phyloP scores from a whole-genome alignment of 225 moss, liverwort and hornwort species.

The Pleurozium schreberi region DNA sequence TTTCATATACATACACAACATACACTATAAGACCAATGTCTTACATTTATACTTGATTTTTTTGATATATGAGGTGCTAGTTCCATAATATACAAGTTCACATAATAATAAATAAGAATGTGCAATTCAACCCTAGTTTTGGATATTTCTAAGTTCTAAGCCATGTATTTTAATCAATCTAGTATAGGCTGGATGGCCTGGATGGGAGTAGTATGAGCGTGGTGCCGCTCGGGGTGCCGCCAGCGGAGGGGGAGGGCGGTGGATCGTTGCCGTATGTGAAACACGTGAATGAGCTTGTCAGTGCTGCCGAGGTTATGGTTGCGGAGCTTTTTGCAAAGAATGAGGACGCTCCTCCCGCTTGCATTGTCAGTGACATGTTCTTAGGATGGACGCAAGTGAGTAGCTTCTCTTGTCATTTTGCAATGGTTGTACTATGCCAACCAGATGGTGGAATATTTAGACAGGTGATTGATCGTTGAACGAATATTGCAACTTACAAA shows the following conservation, averaged over 20 bases:
- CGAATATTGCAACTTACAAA: not conserved
- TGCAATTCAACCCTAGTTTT: too few species aligned
- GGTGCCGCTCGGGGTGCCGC: too few species aligned
- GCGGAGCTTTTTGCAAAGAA: not conserved
- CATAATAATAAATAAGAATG: too few species aligned
- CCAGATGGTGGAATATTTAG: not conserved
- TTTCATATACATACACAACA: too few species aligned
- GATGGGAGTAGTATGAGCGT: too few species aligned
- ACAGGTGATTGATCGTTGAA: not conserved
- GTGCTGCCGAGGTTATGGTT: not conserved
- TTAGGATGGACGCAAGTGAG: constrained; percentile 40
- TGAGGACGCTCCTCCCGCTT: constrained; percentile 14
- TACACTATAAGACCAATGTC: too few species aligned
- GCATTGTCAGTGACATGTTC: constrained; percentile 44
- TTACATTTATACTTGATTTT: too few species aligned
- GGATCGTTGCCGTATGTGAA: not conserved
- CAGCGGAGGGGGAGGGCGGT: not conserved
- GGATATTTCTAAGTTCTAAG: too few species aligned
- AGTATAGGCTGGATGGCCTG: too few species aligned
- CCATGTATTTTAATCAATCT: too few species aligned
- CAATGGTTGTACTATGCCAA: not conserved
- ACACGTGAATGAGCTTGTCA: constrained; percentile 1
- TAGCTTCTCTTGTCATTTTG: not conserved
- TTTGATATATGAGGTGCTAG: too few species aligned
- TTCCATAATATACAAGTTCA: too few species aligned